Evolutionary conservation across 441 rosid genomes (phyloP).

Genomic region (Pelargonium citronellum): DNA sequence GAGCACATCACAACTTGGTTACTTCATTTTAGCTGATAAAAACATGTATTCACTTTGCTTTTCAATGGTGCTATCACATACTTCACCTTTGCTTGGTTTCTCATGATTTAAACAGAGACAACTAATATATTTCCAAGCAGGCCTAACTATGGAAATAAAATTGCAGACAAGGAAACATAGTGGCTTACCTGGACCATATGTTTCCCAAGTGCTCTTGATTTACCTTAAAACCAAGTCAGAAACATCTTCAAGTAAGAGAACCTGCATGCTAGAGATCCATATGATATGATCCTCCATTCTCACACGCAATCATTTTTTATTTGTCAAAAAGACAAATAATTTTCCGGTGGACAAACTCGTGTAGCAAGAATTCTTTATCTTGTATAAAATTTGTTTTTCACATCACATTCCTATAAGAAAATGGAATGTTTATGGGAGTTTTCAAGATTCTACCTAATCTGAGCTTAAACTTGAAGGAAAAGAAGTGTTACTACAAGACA

Average conservation of each 20-base stretch:
- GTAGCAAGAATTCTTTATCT: not conserved
- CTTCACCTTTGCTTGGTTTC: conserved; percentile 17
- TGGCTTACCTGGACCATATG: conserved; percentile 27
- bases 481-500: conserved; percentile 1
- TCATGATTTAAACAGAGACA: conserved; percentile 21
- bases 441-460: conserved; percentile 22
- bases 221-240: conserved; percentile 1
- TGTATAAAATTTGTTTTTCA: not conserved
- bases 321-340: conserved; percentile 3
- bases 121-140: conserved; percentile 16
- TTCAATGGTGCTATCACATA: conserved; percentile 2
- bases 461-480: not conserved
- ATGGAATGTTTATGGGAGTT: conserved; percentile 12
- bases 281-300: not conserved
- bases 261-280: conserved; percentile 2
- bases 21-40: conserved; percentile 13
- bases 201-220: conserved; percentile 11
- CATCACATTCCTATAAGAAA: not conserved
- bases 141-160: conserved; percentile 20
- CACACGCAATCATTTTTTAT: not conserved
- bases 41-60: conserved; percentile 19
- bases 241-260: conserved; percentile 5
- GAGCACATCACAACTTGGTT: conserved; percentile 15
- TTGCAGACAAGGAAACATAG: conserved; percentile 26
- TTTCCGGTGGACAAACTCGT: not conserved